A percentile compares a stretch with the other conserved stretches of the same genome.
Evolutionary conservation across 2,329 filamentous ascomycete genomes (phyloP).

Genomic region (Pseudocercospora crystallina): DNA sequence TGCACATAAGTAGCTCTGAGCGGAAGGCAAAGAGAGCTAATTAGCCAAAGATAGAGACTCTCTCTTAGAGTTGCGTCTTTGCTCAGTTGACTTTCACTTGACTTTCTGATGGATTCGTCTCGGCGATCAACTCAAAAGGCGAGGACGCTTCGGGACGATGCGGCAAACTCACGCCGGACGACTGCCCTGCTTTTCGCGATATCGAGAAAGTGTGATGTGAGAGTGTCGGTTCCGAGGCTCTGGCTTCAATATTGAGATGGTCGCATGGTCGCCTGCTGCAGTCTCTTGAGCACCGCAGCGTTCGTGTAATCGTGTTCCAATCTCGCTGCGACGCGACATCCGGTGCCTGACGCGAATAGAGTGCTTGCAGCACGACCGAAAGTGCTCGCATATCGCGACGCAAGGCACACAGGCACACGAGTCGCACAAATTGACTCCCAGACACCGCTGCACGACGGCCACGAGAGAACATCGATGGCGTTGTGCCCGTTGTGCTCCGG

Average conservation of each 20-base stretch:
- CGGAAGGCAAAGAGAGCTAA: too few relatives aligned
- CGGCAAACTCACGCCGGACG: slow-evolving; percentile 14
- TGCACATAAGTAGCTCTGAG: slow-evolving; percentile 14
- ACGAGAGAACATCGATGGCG: slow-evolving; percentile 23
- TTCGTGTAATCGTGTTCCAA: slow-evolving; percentile 9
- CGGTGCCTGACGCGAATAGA: slow-evolving; percentile 21
- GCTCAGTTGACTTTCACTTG: slow-evolving; percentile 10
- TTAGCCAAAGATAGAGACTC: too few relatives aligned
- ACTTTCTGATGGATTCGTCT: neutral
- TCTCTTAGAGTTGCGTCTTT: neutral
- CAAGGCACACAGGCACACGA: slow-evolving; percentile 19
- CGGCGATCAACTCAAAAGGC: slow-evolving; percentile 16
- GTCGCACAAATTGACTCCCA: slow-evolving; percentile 15
- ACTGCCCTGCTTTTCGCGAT: slow-evolving; percentile 5
- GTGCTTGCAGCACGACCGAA: slow-evolving; percentile 24
- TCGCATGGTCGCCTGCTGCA: slow-evolving; percentile 21
- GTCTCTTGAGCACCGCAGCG: slow-evolving; percentile 26
- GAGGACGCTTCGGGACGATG: slow-evolving; percentile 24
- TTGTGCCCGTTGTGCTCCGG: slow-evolving; percentile 7
- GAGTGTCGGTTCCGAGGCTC: slow-evolving; percentile 10
- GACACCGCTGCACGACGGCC: slow-evolving; percentile 25
- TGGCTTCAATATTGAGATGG: slow-evolving; percentile 6
- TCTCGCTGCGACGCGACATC: slow-evolving; percentile 19
- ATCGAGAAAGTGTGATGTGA: neutral
- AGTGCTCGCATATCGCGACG: slow-evolving; percentile 28